Percentiles rank a stretch among this genome's conserved stretches.
phyloP scores from a whole-genome alignment of 2,329 filamentous ascomycete genomes.

The Grosmannia penicillata region DNA sequence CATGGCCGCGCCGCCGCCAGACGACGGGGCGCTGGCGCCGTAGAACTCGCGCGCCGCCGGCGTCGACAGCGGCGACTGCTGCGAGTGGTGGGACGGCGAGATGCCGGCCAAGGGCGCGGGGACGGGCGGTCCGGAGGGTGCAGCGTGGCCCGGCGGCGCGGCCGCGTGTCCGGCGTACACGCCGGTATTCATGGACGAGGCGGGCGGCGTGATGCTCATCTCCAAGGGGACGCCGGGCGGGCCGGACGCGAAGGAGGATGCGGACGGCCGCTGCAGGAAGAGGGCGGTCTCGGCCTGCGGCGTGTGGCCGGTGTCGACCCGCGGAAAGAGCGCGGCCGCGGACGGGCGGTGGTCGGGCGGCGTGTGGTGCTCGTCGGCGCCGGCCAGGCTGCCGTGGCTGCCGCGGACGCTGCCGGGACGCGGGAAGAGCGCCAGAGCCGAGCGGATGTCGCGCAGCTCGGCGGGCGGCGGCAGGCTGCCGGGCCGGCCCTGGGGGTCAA shows the following conservation, averaged over 20 bases:
- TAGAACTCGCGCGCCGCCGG: conserved; percentile 36
- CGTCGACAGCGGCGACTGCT: conserved; percentile 20
- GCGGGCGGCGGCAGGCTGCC: conserved; percentile 6
- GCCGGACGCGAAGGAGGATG: conserved; percentile 9
- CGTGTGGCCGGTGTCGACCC: conserved; percentile 31
- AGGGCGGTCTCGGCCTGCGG: conserved; percentile 43
- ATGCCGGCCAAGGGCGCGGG: conserved; percentile 20
- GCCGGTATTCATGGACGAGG: conserved; percentile 31
- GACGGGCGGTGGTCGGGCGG: conserved; percentile 27
- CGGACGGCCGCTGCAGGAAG: conserved; percentile 46
- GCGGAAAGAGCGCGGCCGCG: conserved; percentile 29
- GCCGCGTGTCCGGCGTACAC: too few relatives aligned
- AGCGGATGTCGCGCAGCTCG: too few relatives aligned
- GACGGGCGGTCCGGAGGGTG: too few relatives aligned
- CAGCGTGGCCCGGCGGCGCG: too few relatives aligned
- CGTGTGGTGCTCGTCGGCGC: conserved; percentile 38
- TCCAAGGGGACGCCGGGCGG: conserved; percentile 25
- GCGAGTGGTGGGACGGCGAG: conserved; percentile 19
- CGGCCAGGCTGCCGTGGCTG: conserved; percentile 35
- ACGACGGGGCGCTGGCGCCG: conserved; percentile 12
- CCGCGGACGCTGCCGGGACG: conserved; percentile 28
- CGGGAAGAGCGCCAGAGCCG: conserved; percentile 2
- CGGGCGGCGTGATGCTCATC: conserved; percentile 31
- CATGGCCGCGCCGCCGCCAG: conserved; percentile 1
- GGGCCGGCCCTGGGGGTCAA: conserved; percentile 23